Percentiles rank a stretch among this genome's conserved stretches.
These are phyloP conservation scores for Phytophthora uliginosa DNA, from an alignment of 352 stramenopile species.

Conservation along the genomic window DNA sequence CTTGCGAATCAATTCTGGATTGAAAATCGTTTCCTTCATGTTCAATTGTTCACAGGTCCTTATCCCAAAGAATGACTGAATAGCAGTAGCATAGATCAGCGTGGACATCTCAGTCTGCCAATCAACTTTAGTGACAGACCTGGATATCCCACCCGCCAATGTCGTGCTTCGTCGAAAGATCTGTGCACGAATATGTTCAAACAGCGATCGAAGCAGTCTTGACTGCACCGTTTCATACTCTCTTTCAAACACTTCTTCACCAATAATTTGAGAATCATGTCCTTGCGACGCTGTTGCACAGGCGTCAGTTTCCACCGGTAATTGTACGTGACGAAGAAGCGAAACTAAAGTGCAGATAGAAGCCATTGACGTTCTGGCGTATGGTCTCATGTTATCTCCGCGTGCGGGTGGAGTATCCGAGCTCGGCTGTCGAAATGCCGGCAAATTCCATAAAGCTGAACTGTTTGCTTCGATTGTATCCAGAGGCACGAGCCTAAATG, in stretches of 20 bases:
- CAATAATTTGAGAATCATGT: neutral
- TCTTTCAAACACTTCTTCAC: slow-evolving; percentile 23
- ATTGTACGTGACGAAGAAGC: slow-evolving; percentile 41
- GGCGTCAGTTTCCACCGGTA: slow-evolving; percentile 18
- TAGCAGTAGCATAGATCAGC: slow-evolving; percentile 44
- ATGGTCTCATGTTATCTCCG: slow-evolving; percentile 37
- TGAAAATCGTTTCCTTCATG: slow-evolving; percentile 28
- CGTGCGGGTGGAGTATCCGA: slow-evolving; percentile 28
- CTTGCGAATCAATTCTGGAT: slow-evolving; percentile 49
- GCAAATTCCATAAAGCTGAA: slow-evolving; percentile 51
- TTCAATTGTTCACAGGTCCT: slow-evolving; percentile 13
- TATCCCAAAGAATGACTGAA: slow-evolving; percentile 48
- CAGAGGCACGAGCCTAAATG: slow-evolving; percentile 51
- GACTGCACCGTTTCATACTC: slow-evolving; percentile 29
- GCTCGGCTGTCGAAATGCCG: slow-evolving; percentile 49
- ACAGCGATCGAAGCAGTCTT: slow-evolving; percentile 45
- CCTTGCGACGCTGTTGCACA: slow-evolving; percentile 7
- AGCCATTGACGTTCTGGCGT: slow-evolving; percentile 45
- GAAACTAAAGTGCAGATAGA: slow-evolving; percentile 42
- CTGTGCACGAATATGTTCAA: slow-evolving; percentile 49
- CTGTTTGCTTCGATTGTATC: slow-evolving; percentile 43
- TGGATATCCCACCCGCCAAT: slow-evolving; percentile 15
- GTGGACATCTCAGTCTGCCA: slow-evolving; percentile 47
- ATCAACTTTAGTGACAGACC: slow-evolving; percentile 41
- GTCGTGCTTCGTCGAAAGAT: slow-evolving; percentile 31